Evolutionary conservation across 2,329 filamentous ascomycete species (phyloP), one percentile per base, ranked within the genome.

Genomic region (Akanthomyces uredinophilus): DNA sequence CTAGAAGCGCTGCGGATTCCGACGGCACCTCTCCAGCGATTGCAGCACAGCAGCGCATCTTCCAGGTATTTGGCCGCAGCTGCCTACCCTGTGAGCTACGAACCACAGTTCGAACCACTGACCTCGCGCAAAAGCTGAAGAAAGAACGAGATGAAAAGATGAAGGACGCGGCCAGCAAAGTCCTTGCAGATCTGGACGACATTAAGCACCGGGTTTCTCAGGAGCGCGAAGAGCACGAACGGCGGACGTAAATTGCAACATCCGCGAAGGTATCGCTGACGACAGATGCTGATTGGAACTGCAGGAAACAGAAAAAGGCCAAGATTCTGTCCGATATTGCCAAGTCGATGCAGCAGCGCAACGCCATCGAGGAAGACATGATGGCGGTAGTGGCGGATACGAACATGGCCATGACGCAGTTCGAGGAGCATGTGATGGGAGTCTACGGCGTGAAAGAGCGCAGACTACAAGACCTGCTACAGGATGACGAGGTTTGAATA

Each of bases 381-480:
- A 22, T 35, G 32, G 27, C 37, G 6, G 51, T 60, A 22, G 52
- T 63, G 22, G 16, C 20, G 4, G 65, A 64, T 27, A 55, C 70
- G 39, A 55, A 70, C 35, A 47, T 41, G n/a, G 58, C 20, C 8
- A 65, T 69, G 27, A 35, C 58, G 6, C 65, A 68, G 22, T 52
- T 73, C 1, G 74, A 75, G 47, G 66, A 59, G 0, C 70, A 71
- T 67, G 71, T 75, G 65, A 60, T 70, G 63, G 66, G 60, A 5
- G 72, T 69, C 0, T 73, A 71, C 50, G 54, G 59, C 7, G 70
- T 69, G 0, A 67, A 74, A 29, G 67, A 70, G 39, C 55, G 62
- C 13, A 70, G 73, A 20, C 61, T 70, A 3, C 66, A 60, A 24
- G 37, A 62, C 18, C 14, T 58, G 37, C 24, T 60, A 14, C 29